Evolutionary conservation across 495 filamentous ascomycete species (phyloP), one percentile per base, ranked within the genome.

Genomic region (Echria macrotheca): DNA sequence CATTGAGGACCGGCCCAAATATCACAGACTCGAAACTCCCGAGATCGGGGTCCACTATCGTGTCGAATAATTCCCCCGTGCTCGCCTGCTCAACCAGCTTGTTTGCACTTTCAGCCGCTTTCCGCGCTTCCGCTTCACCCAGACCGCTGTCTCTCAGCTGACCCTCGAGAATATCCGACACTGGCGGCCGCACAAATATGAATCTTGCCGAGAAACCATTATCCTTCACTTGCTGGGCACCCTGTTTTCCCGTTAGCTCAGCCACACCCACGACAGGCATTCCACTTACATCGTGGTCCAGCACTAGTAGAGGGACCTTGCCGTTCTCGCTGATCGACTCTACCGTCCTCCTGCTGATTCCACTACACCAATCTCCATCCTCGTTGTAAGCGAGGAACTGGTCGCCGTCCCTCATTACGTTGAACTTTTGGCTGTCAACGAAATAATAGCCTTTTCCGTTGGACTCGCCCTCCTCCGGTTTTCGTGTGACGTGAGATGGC

Each of bases 141-240:
- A 86, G 75, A 3, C 79, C 82, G 5, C 77, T 60, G 2, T 77
- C 50, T n/a, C 47, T 72, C 33, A 89, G 62, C 42, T 83, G 70
- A 51, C 71, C 58, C 58, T 89, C 83, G 11, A 90, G 66, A 14
- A 75, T 72, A 21, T 85, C 76, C 18, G 82, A 36, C 2, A 73
- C 77, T 0, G 86, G 84, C 0, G 88, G 86, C 8, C 78, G 69
- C 38, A 94, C 67, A 62, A 91, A 87, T 31, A 91, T 59, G 56
- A 84, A 85, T 3, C 86, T 76, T 15, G 86, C 84, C 44, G 81
- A 72, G 44, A 86, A 79, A 53, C 82, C 75, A 29, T 78, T 78
- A 48, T 80, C 78, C 59, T 85, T 88, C 35, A 89, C 79, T 66
- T 69, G 65, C 85, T 89, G 72, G 76, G 86, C 53, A 81, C 83